phyloP scores from a whole-genome alignment of 2,329 filamentous ascomycete genomes.

The Sordariomycetes sp. region DNA sequence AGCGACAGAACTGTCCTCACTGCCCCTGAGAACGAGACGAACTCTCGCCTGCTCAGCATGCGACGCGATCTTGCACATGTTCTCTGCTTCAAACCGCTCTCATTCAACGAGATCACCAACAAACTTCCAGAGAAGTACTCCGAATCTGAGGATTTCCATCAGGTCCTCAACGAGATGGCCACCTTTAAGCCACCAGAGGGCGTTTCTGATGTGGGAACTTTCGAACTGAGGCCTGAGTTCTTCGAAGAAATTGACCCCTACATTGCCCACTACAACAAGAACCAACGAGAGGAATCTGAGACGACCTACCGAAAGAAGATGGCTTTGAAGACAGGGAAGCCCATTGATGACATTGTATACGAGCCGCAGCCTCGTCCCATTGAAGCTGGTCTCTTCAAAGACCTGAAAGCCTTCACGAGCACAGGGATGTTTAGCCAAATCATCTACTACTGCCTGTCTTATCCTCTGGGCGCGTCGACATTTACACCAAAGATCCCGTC shows the following conservation, averaged over 20 bases:
- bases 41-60: constrained; percentile 61
- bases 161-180: constrained; percentile 78
- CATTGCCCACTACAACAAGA: constrained; percentile 91
- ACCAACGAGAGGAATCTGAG: constrained; percentile 93
- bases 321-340: constrained; percentile 78
- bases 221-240: constrained; percentile 80
- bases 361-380: constrained; percentile 78
- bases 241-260: constrained; percentile 90
- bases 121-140: constrained; percentile 84
- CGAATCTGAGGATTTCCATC: constrained; percentile 81
- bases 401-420: constrained; percentile 69
- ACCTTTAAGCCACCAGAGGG: constrained; percentile 86
- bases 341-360: constrained; percentile 76
- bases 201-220: constrained; percentile 84
- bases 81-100: constrained; percentile 90
- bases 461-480: constrained; percentile 60
- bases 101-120: constrained; percentile 82
- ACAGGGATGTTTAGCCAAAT: constrained; percentile 84
- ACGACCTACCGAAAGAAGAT: constrained; percentile 78
- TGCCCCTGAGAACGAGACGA: constrained; percentile 54
- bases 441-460: constrained; percentile 79
- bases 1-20: constrained; percentile 80
- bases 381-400: constrained; percentile 64
- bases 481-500: constrained; percentile 66
- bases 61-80: constrained; percentile 88